phyloP scores from a whole-genome alignment of 2,329 filamentous ascomycete genomes.

The Colletotrichum viniferum region DNA sequence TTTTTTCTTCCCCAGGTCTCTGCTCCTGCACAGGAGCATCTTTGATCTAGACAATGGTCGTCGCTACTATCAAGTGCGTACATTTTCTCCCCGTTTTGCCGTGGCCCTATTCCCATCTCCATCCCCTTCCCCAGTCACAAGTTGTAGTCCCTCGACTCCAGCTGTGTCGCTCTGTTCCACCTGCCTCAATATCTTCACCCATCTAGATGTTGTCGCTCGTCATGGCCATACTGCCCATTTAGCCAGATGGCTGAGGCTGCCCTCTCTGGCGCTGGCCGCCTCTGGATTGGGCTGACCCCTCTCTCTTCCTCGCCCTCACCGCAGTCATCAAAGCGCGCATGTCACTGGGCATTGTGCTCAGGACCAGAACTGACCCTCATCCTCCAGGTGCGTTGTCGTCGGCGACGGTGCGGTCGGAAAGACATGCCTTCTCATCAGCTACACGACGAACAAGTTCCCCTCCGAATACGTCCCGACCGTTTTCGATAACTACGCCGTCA shows the following conservation, averaged over 20 bases:
- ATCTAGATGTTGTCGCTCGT: background rate
- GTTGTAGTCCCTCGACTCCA: slow-evolving; percentile 6
- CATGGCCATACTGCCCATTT: background rate
- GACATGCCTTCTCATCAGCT: slow-evolving; percentile 98
- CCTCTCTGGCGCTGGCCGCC: background rate
- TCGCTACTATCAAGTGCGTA: slow-evolving; percentile 69
- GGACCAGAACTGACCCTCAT: slow-evolving; percentile 16
- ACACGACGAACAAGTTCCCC: slow-evolving; percentile 99
- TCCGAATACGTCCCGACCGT: slow-evolving; percentile 99
- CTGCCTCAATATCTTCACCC: background rate
- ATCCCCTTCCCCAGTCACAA: slow-evolving; percentile 9
- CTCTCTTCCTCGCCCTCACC: background rate
- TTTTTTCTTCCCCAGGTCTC: slow-evolving; percentile 22
- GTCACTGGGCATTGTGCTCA: background rate
- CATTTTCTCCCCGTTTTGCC: slow-evolving; percentile 24
- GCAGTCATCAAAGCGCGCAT: slow-evolving; percentile 17
- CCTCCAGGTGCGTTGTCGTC: slow-evolving; percentile 89
- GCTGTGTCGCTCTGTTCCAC: slow-evolving; percentile 10
- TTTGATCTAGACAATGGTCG: slow-evolving; percentile 57
- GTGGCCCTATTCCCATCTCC: slow-evolving; percentile 7
- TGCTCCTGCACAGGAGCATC: slow-evolving; percentile 43
- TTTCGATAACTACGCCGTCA: slow-evolving; percentile 99
- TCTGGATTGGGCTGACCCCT: background rate
- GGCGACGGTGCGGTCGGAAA: slow-evolving; percentile 99
- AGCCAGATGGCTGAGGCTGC: background rate